Percentiles rank a stretch among this genome's conserved stretches.
These are phyloP conservation scores for Jackrogersella minutella DNA, from an alignment of 495 filamentous ascomycete genomes.

Conservation along the genomic window DNA sequence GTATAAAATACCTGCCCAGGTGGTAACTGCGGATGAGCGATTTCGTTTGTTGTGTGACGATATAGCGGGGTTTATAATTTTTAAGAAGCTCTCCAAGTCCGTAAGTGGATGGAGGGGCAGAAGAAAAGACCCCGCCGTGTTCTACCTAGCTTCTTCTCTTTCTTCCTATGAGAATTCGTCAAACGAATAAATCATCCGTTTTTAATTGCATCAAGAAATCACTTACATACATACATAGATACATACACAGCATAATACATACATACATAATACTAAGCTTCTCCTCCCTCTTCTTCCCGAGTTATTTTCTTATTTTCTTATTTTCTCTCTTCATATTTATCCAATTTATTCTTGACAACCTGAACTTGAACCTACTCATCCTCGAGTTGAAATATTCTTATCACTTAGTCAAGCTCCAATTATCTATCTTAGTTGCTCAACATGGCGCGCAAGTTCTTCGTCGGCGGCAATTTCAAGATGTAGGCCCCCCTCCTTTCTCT, in stretches of 20 bases:
- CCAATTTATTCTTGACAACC: neutral
- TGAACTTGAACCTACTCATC: neutral
- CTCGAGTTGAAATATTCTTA: neutral
- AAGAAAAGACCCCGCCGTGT: slow-evolving; percentile 13
- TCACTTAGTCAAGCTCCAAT: neutral
- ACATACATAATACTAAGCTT: neutral
- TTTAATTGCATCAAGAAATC: neutral
- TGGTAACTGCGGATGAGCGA: slow-evolving; percentile 22
- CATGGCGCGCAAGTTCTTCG: slow-evolving; percentile 98
- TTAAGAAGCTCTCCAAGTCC: neutral
- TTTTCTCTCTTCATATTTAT: slow-evolving; percentile 10
- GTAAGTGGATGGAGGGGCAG: slow-evolving; percentile 21
- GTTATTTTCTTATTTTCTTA: slow-evolving; percentile 35
- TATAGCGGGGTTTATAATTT: slow-evolving; percentile 14
- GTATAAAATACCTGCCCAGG: slow-evolving; percentile 1
- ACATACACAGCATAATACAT: neutral
- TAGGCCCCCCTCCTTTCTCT: slow-evolving; percentile 52
- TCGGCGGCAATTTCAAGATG: slow-evolving; percentile 99
- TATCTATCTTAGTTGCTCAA: slow-evolving; percentile 44
- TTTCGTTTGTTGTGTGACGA: slow-evolving; percentile 14
- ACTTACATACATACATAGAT: too few relatives aligned
- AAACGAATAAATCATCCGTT: slow-evolving; percentile 20
- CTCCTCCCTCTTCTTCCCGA: slow-evolving; percentile 17
- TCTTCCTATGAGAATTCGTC: slow-evolving; percentile 21
- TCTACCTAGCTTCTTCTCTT: neutral